Evolutionary conservation across 306 rosid species (phyloP).

Genomic region (Lupinus albus): DNA sequence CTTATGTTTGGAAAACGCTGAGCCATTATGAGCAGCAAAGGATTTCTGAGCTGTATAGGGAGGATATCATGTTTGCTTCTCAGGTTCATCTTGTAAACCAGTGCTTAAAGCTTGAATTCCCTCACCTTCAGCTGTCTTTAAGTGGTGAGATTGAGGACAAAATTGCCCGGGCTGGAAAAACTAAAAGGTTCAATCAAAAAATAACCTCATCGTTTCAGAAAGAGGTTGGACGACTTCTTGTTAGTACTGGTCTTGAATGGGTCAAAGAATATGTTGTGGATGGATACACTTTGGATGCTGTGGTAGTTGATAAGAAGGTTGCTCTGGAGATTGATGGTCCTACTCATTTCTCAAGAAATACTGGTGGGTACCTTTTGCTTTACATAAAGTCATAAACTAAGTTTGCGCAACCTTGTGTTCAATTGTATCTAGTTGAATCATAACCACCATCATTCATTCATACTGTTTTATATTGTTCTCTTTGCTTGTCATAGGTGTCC

Average conservation of each 20-base stretch:
- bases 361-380: constrained; percentile 53
- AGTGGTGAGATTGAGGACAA: constrained; percentile 63
- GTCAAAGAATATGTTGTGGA: constrained; percentile 71
- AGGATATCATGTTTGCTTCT: constrained; percentile 88
- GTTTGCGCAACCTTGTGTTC: constrained; percentile 20
- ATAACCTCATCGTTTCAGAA: constrained; percentile 76
- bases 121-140: constrained; percentile 72
- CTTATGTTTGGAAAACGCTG: constrained; percentile 65
- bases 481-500: constrained; percentile 56
- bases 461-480: constrained; percentile 25
- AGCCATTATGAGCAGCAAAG: constrained; percentile 69
- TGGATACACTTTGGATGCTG: constrained; percentile 85
- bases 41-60: constrained; percentile 80
- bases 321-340: constrained; percentile 98
- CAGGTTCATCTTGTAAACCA: constrained; percentile 82
- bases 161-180: constrained; percentile 63
- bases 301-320: constrained; percentile 69
- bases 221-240: constrained; percentile 84
- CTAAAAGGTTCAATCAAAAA: constrained; percentile 78
- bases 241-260: constrained; percentile 83
- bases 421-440: constrained; percentile 23
- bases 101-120: constrained; percentile 84
- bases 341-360: constrained; percentile 94
- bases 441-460: background rate
- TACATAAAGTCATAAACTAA: background rate